These are phyloP conservation scores for Zostera marina DNA, from an alignment of 116 monocot genomes.

Conservation along the genomic window DNA sequence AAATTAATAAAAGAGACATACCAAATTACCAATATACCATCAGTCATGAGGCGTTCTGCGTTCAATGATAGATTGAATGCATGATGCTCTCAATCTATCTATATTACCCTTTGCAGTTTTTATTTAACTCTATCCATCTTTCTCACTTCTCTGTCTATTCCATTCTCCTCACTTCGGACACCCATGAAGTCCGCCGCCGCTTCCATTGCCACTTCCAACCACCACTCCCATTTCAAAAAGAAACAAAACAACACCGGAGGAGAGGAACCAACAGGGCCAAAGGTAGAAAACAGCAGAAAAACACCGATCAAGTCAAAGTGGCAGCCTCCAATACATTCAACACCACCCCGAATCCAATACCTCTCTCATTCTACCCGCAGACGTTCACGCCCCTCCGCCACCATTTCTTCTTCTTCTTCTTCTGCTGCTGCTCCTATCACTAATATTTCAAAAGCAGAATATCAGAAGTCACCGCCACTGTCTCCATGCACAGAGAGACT, in stretches of 20 bases:
- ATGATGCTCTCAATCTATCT: too few relatives aligned
- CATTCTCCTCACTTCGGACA: too few relatives aligned
- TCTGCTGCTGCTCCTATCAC: not conserved
- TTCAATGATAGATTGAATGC: too few relatives aligned
- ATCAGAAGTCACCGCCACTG: not conserved
- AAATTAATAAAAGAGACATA: too few relatives aligned
- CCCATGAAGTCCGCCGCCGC: too few relatives aligned
- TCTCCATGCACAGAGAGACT: conserved; percentile 4
- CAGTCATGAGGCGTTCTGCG: too few relatives aligned
- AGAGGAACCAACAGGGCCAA: not conserved
- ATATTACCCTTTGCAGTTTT: too few relatives aligned
- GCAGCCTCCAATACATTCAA: conserved; percentile 25
- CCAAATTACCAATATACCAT: too few relatives aligned
- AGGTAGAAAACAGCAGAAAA: conserved; percentile 5
- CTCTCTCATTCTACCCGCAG: conserved; percentile 27
- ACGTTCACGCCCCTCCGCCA: not conserved
- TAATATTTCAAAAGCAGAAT: not conserved
- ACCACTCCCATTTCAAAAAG: conserved; percentile 2
- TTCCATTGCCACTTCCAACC: not conserved
- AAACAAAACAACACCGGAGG: not conserved
- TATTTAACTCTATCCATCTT: too few relatives aligned
- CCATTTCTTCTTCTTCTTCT: not conserved
- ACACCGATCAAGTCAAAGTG: conserved; percentile 22
- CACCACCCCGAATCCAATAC: conserved; percentile 41
- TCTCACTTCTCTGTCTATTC: too few relatives aligned